A percentile compares a stretch with the other conserved stretches of the same genome.
Evolutionary conservation across 805 yeast genomes (phyloP).

Genomic region (Cyberlindnera mycetangii): DNA sequence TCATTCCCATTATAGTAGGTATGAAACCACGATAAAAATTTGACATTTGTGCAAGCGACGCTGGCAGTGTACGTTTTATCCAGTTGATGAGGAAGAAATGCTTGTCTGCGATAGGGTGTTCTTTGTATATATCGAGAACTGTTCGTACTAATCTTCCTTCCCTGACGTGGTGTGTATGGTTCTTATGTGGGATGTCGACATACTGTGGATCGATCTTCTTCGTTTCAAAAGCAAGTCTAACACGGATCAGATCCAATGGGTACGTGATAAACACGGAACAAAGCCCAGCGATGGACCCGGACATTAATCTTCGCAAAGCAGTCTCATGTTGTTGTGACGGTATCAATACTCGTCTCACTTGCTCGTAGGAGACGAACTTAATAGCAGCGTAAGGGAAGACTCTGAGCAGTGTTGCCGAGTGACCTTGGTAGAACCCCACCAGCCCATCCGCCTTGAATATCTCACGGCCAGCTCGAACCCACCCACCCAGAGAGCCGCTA

Average conservation of each 20-base stretch:
- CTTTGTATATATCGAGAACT: conserved; percentile 25
- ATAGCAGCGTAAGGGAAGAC: conserved; percentile 97
- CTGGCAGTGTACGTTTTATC: conserved; percentile 23
- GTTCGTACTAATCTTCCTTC: conserved; percentile 32
- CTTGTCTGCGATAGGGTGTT: conserved; percentile 23
- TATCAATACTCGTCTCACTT: conserved; percentile 73
- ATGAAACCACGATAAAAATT: conserved; percentile 93
- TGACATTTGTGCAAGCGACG: conserved; percentile 18
- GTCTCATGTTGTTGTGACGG: conserved; percentile 77
- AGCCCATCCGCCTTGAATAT: conserved; percentile 72
- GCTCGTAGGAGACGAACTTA: conserved; percentile 95
- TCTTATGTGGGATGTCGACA: conserved; percentile 21
- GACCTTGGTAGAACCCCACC: conserved; percentile 88
- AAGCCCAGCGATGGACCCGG: conserved; percentile 91
- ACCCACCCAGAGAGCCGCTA: conserved; percentile 77
- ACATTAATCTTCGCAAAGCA: conserved; percentile 70
- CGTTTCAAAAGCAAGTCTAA: conserved; percentile 88
- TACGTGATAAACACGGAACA: conserved; percentile 85
- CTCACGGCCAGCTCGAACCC: conserved; percentile 64
- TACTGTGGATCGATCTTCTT: conserved; percentile 22
- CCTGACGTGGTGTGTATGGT: conserved; percentile 23
- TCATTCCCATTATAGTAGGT: conserved; percentile 92
- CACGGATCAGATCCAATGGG: conserved; percentile 88
- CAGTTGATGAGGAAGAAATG: conserved; percentile 22
- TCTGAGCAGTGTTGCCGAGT: conserved; percentile 85